These are phyloP conservation scores for Pelargonium australe DNA, from an alignment of 441 rosid genomes.

Conservation along the genomic window DNA sequence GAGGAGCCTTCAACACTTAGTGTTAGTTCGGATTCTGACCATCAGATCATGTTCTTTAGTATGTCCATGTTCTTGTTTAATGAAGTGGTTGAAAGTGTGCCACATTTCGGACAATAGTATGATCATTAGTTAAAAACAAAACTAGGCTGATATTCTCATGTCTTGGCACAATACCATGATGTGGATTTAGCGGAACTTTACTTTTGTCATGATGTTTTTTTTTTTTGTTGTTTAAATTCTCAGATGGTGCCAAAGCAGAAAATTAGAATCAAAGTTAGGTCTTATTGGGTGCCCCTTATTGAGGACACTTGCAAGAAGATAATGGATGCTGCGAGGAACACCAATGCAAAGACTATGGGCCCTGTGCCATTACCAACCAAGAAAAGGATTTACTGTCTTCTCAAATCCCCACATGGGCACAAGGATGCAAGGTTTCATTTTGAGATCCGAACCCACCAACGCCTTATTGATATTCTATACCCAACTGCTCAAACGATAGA, in stretches of 20 bases:
- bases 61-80: no score
- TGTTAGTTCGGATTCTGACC: not conserved
- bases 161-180: no score
- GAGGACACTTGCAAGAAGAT: conserved; percentile 98
- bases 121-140: no score
- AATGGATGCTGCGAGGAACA: conserved; percentile 75
- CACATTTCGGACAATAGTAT: no score
- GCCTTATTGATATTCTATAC: conserved; percentile 81
- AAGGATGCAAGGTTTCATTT: conserved; percentile 97
- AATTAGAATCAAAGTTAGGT: conserved; percentile 91
- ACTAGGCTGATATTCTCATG: not conserved
- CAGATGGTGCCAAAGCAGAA: conserved; percentile 96
- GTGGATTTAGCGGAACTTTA: not conserved
- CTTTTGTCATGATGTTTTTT: not conserved
- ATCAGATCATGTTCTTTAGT: no score
- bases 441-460: conserved; percentile 92
- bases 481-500: conserved; percentile 60
- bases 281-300: conserved; percentile 85
- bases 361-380: conserved; percentile 94
- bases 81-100: no score
- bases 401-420: conserved; percentile 94
- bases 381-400: conserved; percentile 84
- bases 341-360: conserved; percentile 91
- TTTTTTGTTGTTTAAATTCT: not conserved
- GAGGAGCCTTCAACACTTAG: not conserved